These are phyloP conservation scores for Rhododendron ovatum DNA, from an alignment of 148 eudicot genomes.

Conservation along the genomic window DNA sequence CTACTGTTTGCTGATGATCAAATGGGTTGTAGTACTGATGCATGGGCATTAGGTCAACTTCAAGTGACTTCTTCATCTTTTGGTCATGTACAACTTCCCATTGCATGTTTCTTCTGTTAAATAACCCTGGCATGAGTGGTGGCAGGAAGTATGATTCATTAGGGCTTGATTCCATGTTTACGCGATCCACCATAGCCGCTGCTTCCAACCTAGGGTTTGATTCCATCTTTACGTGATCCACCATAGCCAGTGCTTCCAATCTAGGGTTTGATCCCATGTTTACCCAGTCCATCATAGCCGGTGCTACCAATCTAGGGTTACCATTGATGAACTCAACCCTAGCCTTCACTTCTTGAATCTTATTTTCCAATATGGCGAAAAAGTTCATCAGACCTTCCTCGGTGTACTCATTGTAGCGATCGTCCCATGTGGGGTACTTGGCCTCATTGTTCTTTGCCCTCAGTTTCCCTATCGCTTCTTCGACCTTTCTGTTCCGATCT, in stretches of 20 bases:
- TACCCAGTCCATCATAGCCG: neutral
- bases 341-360: neutral
- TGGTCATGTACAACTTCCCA: neutral
- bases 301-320: neutral
- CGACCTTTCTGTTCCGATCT: neutral
- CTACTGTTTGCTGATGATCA: neutral
- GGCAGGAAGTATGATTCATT: neutral
- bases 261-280: neutral
- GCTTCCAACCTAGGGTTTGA: neutral
- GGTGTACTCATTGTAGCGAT: neutral
- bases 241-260: neutral
- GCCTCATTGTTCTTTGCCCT: conserved; percentile 4
- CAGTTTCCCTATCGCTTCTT: neutral
- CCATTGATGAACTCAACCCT: neutral
- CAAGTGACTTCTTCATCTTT: neutral
- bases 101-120: neutral
- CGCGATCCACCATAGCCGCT: neutral
- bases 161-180: neutral
- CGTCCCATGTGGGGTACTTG: conserved; percentile 1
- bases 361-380: neutral
- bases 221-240: neutral
- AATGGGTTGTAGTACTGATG: neutral
- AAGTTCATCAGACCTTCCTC: neutral
- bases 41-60: neutral
- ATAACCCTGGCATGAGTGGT: neutral